phyloP scores from a whole-genome alignment of 1,139 yeast species.

The Saccharomyces pastorianus region DNA sequence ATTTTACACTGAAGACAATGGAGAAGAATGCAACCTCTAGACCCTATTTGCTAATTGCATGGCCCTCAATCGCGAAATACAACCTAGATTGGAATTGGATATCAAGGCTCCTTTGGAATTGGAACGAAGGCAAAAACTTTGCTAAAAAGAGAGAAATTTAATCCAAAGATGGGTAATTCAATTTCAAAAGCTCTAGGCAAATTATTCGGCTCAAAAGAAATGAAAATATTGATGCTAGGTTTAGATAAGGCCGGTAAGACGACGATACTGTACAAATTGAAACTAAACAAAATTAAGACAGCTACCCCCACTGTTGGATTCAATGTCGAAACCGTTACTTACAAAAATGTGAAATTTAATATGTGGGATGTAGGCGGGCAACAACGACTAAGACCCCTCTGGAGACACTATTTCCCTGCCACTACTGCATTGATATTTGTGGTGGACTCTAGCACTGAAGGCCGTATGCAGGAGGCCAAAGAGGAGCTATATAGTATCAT shows the following conservation, averaged over 20 bases:
- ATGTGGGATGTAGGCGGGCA: slow-evolving; percentile 99
- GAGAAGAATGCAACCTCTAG: background rate
- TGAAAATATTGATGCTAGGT: slow-evolving; percentile 76
- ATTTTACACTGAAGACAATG: background rate
- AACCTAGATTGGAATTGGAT: background rate
- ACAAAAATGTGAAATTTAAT: slow-evolving; percentile 79
- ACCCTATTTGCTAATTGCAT: background rate
- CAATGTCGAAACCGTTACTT: slow-evolving; percentile 86
- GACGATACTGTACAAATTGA: slow-evolving; percentile 35
- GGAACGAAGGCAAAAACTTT: background rate
- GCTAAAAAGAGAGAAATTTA: background rate
- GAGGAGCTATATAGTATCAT: slow-evolving; percentile 71
- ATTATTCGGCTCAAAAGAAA: slow-evolving; percentile 42
- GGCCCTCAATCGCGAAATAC: too few relatives aligned
- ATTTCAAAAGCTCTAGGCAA: slow-evolving; percentile 41
- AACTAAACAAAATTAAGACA: slow-evolving; percentile 40
- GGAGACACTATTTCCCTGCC: slow-evolving; percentile 94
- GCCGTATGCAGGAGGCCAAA: slow-evolving; percentile 70
- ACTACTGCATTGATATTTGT: slow-evolving; percentile 92
- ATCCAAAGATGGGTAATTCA: slow-evolving; percentile 38
- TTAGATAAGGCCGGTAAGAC: slow-evolving; percentile 91
- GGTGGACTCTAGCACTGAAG: too few relatives aligned
- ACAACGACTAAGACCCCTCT: slow-evolving; percentile 78
- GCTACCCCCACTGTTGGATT: slow-evolving; percentile 94
- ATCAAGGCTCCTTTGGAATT: background rate